Conservation (phyloP, 352 stramenopile species). For the Phytophthora litchii region DNA sequence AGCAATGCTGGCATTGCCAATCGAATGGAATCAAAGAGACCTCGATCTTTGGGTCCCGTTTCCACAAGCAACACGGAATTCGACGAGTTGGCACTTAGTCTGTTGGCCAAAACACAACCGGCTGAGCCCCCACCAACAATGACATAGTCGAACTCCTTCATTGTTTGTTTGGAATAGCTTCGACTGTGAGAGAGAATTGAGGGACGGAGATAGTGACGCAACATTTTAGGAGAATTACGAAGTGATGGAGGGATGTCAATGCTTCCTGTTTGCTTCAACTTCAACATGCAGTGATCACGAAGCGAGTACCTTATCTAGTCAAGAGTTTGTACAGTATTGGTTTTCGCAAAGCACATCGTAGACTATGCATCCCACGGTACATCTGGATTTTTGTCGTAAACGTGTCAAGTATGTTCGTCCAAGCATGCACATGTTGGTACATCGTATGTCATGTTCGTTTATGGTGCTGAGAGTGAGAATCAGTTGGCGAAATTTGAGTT, state of each 20-base stretch:
- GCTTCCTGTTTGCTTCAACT: too few species aligned
- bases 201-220: background rate
- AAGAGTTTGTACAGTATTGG: background rate
- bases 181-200: background rate
- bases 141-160: conserved; percentile 87
- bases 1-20: conserved; percentile 83
- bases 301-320: conserved; percentile 2
- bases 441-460: background rate
- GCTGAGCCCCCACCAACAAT: conserved; percentile 89
- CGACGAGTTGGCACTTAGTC: conserved; percentile 70
- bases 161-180: background rate
- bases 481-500: background rate
- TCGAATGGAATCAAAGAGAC: conserved; percentile 84
- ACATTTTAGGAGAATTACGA: conserved; percentile 5
- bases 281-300: conserved; percentile 2
- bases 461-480: background rate
- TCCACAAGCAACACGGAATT: conserved; percentile 92
- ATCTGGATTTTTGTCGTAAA: too few species aligned
- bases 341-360: conserved; percentile 6
- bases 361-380: background rate
- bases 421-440: background rate
- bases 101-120: conserved; percentile 90
- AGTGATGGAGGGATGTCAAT: background rate
- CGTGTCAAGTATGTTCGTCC: conserved; percentile 2
- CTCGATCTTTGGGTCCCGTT: conserved; percentile 75